Percentiles rank a stretch among this genome's conserved stretches.
Evolutionary conservation across 306 rosid species (phyloP).

Genomic region (Inga leiocalycina): DNA sequence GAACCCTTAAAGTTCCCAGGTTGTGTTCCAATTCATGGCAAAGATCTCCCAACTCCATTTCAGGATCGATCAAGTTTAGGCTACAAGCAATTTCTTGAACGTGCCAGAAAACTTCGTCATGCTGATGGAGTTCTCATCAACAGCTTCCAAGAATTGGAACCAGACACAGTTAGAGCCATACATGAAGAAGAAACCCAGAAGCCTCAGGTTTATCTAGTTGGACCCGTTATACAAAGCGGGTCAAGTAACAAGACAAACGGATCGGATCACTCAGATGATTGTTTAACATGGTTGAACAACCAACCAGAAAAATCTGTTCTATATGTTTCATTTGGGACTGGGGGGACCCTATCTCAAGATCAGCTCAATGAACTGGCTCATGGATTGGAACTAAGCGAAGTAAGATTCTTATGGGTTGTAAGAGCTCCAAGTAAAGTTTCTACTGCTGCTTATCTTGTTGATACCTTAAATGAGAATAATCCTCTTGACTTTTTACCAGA

Average conservation of each 20-base stretch:
- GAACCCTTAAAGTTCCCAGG: neutral
- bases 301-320: slow-evolving; percentile 33
- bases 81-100: slow-evolving; percentile 4
- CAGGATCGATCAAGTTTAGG: slow-evolving; percentile 11
- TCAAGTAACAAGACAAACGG: neutral
- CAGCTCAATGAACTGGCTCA: slow-evolving; percentile 32
- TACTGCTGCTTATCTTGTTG: slow-evolving; percentile 24
- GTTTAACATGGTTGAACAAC: slow-evolving; percentile 35
- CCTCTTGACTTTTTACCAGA: slow-evolving; percentile 29
- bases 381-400: slow-evolving; percentile 34
- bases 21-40: neutral
- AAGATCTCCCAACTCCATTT: neutral
- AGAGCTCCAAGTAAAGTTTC: slow-evolving; percentile 25
- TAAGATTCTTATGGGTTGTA: slow-evolving; percentile 29
- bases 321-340: slow-evolving; percentile 41
- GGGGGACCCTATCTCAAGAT: slow-evolving; percentile 33
- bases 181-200: neutral
- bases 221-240: slow-evolving; percentile 39
- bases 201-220: slow-evolving; percentile 27
- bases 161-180: slow-evolving; percentile 16
- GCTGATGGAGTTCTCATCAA: slow-evolving; percentile 35
- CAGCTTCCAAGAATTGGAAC: slow-evolving; percentile 32
- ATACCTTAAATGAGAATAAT: neutral
- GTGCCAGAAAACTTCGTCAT: neutral
- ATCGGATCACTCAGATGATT: neutral